These are phyloP conservation scores for Boechera stricta DNA, from an alignment of 345 rosid species.

Conservation along the genomic window DNA sequence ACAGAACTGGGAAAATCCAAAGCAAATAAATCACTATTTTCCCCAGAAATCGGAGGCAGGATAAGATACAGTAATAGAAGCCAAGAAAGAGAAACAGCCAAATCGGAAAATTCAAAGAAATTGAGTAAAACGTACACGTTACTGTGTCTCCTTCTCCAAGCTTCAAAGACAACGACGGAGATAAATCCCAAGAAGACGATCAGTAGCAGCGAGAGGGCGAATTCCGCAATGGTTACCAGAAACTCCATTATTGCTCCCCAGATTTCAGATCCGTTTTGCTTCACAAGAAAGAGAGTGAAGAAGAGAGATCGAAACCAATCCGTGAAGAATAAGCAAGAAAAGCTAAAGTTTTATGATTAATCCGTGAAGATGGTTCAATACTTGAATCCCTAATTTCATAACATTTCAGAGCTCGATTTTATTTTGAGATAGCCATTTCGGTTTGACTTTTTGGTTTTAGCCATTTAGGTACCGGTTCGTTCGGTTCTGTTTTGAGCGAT, in stretches of 20 bases:
- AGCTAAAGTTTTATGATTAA: conserved; percentile 23
- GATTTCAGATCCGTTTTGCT: conserved; percentile 41
- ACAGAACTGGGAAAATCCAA: conserved; percentile 54
- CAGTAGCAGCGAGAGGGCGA: conserved; percentile 42
- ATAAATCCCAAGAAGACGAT: conserved; percentile 46
- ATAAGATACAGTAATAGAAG: not conserved
- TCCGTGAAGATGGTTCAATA: conserved; percentile 28
- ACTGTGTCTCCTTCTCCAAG: conserved; percentile 69
- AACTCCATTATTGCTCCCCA: conserved; percentile 52
- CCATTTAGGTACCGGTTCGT: conserved; percentile 10
- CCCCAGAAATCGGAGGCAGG: not conserved
- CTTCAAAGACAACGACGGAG: conserved; percentile 57
- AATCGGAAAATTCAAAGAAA: conserved; percentile 9
- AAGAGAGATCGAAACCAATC: conserved; percentile 20
- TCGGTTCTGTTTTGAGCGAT: not conserved
- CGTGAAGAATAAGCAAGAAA: conserved; percentile 42
- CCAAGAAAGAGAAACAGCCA: not conserved
- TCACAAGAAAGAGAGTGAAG: conserved; percentile 20
- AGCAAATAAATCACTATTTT: not conserved
- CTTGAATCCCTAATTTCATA: conserved; percentile 23
- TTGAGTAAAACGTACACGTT: conserved; percentile 51
- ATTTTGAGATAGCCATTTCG: not conserved
- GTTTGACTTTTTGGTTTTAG: conserved; percentile 17
- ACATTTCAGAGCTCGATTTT: not conserved
- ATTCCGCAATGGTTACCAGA: conserved; percentile 51